A percentile compares a stretch with the other conserved stretches of the same genome.
Evolutionary conservation across 495 filamentous ascomycete genomes (phyloP).

Genomic region (Cercophora sp.): DNA sequence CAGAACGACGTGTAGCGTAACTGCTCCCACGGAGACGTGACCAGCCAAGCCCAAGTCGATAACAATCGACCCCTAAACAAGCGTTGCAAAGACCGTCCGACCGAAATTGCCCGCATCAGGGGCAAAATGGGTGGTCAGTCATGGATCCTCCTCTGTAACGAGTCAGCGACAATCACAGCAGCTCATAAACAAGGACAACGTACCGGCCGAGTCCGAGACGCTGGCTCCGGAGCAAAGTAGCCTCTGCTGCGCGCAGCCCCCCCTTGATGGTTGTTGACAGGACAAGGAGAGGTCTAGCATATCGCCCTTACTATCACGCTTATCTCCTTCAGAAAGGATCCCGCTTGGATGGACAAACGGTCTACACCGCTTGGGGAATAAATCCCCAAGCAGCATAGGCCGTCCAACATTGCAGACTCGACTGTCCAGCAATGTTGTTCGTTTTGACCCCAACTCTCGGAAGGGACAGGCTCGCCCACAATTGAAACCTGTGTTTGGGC

Average conservation of each 20-base stretch:
- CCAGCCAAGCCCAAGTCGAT: conserved; percentile 37
- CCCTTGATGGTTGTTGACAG: conserved; percentile 4
- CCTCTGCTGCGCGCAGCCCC: conserved; percentile 29
- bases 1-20: conserved; percentile 35
- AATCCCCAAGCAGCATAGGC: no score
- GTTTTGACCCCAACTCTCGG: no score
- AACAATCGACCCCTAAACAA: background rate
- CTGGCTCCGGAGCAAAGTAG: conserved; percentile 54
- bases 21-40: conserved; percentile 42
- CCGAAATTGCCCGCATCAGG: no score
- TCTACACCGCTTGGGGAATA: no score
- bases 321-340: conserved; percentile 55
- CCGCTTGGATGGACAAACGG: conserved; percentile 22
- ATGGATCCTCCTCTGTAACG: conserved; percentile 30
- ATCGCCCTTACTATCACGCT: conserved; percentile 53
- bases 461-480: no score
- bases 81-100: background rate
- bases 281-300: conserved; percentile 27
- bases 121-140: no score
- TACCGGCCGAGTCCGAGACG: conserved; percentile 48
- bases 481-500: no score
- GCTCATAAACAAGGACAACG: no score
- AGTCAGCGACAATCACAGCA: no score
- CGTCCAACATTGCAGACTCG: no score
- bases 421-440: no score